phyloP scores from a whole-genome alignment of 768 basidiomycete species.

The Boletus rufocinnamomeus region DNA sequence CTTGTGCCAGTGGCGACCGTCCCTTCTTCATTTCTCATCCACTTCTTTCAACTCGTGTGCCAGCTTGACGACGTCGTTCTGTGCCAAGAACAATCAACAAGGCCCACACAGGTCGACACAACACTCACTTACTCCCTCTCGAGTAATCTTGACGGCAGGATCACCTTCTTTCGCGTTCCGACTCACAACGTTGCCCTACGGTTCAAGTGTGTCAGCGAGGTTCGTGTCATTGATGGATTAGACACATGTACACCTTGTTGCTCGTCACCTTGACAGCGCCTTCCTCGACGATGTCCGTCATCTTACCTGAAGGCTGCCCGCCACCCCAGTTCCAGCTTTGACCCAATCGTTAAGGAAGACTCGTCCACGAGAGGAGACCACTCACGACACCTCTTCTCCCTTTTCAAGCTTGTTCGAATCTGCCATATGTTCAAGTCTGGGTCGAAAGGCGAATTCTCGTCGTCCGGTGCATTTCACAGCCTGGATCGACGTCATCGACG shows the following conservation, averaged over 20 bases:
- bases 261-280: constrained; percentile 47
- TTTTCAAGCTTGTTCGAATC: constrained; percentile 32
- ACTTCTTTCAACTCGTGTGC: constrained; percentile 51
- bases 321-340: constrained; percentile 41
- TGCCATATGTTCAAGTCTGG: constrained; percentile 8
- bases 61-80: constrained; percentile 56
- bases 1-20: too few relatives aligned
- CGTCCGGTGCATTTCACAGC: neutral
- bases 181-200: constrained; percentile 44
- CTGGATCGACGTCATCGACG: constrained; percentile 11
- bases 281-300: constrained; percentile 44
- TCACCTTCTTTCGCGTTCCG: constrained; percentile 48
- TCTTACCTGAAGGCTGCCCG: constrained; percentile 35
- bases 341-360: neutral
- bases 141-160: constrained; percentile 49
- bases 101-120: neutral
- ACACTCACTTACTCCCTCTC: constrained; percentile 41
- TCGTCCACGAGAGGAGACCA: neutral
- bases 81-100: neutral
- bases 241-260: constrained; percentile 40
- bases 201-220: neutral
- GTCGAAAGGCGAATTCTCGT: neutral
- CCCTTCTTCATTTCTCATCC: constrained; percentile 23
- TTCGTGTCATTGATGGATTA: neutral
- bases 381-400: constrained; percentile 40